A percentile compares a stretch with the other conserved stretches of the same genome.
phyloP scores from a whole-genome alignment of 345 rosid species.

The Eucalyptus grandis region DNA sequence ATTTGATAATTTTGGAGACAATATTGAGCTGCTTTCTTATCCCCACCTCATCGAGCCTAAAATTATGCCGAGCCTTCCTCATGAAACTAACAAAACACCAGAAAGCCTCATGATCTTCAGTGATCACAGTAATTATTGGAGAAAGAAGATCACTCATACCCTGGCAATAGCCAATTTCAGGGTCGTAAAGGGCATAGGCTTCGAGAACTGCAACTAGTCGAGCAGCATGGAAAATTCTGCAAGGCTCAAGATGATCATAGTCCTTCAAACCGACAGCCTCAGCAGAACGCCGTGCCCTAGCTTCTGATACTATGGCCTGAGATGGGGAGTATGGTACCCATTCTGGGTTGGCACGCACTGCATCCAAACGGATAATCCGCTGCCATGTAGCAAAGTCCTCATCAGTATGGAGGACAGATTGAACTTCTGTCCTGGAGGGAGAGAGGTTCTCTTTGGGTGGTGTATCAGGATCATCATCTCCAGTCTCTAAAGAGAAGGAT shows the following conservation, averaged over 20 bases:
- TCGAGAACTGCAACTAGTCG: conserved; percentile 87
- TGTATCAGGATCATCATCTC: conserved; percentile 16
- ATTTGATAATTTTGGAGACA: conserved; percentile 80
- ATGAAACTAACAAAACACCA: conserved; percentile 97
- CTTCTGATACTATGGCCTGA: conserved; percentile 54
- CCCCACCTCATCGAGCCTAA: conserved; percentile 88
- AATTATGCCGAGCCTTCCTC: conserved; percentile 95
- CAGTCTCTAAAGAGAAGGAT: conserved; percentile 25
- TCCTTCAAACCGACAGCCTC: conserved; percentile 74
- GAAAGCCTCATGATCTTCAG: conserved; percentile 83
- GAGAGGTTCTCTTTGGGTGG: conserved; percentile 13
- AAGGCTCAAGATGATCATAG: conserved; percentile 65
- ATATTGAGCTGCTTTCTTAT: conserved; percentile 75
- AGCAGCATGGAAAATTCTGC: conserved; percentile 84
- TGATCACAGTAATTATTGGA: conserved; percentile 66
- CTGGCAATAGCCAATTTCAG: conserved; percentile 97
- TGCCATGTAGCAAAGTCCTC: conserved; percentile 87
- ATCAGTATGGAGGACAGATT: conserved; percentile 6
- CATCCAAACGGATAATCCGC: conserved; percentile 91
- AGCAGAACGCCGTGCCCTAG: conserved; percentile 51
- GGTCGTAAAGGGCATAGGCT: conserved; percentile 84
- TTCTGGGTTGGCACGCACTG: conserved; percentile 91
- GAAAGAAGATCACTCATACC: conserved; percentile 98
- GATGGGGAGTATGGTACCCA: conserved; percentile 51
- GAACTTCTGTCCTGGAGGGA: conserved; percentile 15